These are phyloP conservation scores for Heliosperma pusillum DNA, from an alignment of 148 eudicot genomes.

Conservation along the genomic window DNA sequence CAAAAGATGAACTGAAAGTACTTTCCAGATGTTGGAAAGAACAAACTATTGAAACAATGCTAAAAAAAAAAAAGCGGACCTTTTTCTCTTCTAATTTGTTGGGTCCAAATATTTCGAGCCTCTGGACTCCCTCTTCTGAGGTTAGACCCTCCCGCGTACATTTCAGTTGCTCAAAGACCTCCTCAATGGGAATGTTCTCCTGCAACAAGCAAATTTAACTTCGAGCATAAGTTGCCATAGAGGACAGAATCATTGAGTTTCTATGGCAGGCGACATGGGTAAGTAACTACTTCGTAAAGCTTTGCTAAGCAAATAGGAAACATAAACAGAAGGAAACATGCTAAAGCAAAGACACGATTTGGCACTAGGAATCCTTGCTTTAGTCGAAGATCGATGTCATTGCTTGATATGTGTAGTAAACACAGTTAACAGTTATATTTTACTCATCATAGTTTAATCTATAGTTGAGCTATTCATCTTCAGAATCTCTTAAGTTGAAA, in stretches of 20 bases:
- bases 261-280: not conserved
- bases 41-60: not conserved
- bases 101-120: constrained; percentile 80
- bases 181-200: constrained; percentile 94
- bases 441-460: no score
- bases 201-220: constrained; percentile 19
- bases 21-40: not conserved
- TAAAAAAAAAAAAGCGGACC: constrained; percentile 32
- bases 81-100: constrained; percentile 92
- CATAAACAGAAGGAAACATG: no score
- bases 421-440: no score
- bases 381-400: no score
- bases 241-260: not conserved
- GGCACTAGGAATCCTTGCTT: no score
- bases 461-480: no score
- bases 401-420: no score
- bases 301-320: no score
- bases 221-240: not conserved
- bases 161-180: constrained; percentile 91
- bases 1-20: not conserved
- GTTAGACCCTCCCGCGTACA: constrained; percentile 74
- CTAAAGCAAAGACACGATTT: no score
- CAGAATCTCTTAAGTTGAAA: no score
- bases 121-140: constrained; percentile 67
- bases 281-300: no score